Evolutionary conservation across 2,329 filamentous ascomycete species (phyloP).

Genomic region (Aspergillus sp.): DNA sequence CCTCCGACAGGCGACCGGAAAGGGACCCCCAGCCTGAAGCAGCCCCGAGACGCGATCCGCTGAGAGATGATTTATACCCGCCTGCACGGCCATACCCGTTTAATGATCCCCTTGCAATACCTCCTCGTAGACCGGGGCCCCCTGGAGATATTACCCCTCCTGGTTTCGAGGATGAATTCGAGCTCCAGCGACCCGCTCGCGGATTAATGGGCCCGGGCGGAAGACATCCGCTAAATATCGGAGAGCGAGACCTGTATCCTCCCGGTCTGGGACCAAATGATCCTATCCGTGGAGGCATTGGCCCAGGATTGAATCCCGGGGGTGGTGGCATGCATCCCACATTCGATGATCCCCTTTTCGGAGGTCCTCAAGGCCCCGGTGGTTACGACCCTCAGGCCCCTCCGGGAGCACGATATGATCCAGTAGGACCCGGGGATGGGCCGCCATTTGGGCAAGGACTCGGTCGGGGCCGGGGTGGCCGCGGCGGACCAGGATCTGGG

Average conservation of each 20-base stretch:
- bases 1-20: conserved; percentile 30
- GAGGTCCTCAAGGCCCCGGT: conserved; percentile 51
- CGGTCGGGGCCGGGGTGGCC: conserved; percentile 33
- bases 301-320: conserved; percentile 61
- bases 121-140: conserved; percentile 64
- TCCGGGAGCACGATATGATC: conserved; percentile 89
- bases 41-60: conserved; percentile 46
- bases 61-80: conserved; percentile 54
- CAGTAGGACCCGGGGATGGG: conserved; percentile 68
- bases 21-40: conserved; percentile 43
- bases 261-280: conserved; percentile 82
- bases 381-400: conserved; percentile 72
- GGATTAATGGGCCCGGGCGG: conserved; percentile 44
- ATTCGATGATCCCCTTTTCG: conserved; percentile 86
- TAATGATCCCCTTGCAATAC: conserved; percentile 62
- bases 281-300: conserved; percentile 68
- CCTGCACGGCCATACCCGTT: conserved; percentile 69
- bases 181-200: conserved; percentile 69
- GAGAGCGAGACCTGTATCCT: conserved; percentile 84
- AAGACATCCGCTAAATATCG: conserved; percentile 66
- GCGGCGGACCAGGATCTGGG: conserved; percentile 33
- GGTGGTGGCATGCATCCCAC: conserved; percentile 94
- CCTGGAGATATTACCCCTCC: conserved; percentile 77
- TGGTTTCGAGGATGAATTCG: conserved; percentile 89
- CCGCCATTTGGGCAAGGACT: conserved; percentile 44